Evolutionary conservation across 208 protist species (phyloP), one percentile per base, ranked within the genome.

Genomic region (Wallacemonas collosoma): DNA sequence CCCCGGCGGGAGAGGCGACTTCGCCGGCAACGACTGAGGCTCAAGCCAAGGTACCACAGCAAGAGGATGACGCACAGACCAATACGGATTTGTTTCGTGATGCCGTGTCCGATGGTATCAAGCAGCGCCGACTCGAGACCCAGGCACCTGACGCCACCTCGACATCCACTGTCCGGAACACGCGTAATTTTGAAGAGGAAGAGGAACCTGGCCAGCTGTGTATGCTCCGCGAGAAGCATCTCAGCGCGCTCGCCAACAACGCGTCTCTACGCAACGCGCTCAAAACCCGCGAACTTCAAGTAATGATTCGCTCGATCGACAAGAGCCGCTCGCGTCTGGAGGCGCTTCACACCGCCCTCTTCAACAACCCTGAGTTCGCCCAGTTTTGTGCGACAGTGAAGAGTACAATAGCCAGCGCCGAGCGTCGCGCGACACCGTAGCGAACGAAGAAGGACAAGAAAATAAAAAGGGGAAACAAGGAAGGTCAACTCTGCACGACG

Each of bases 261-360:
- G 15, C 65, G 1, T 62, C 55, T 2, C 65, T 97, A 62, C 88
- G 86, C 2, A 57, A 73, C 36, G 75, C 83, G 26, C 83, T 97
- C 48, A 71, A 77, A 51, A 85, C 69, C 6, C 55, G 51, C 1
- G 79, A 86, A 57, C 72, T 97, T 61, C 90, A 95, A 72, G 71
- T 68, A 39, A 73, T 95, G 36, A 71, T 95, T 40, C 71, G 64
- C 11, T 80, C 85, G 1, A 91, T 97, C 57, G 81, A 94, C 70
- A 63, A 56, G 6, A 95, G 90, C 73, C 84, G 85, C 0, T 86
- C 87, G 0, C 81, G 80, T 5, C 68, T 95, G 1, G 93, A 95
- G 8, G 93, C 93, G 45, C 77, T 97, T 12, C 83, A 93, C 48
- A 85, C 90, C 14, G 93, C 90, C 50, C 61, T 92, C 79, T 78